Base-by-base conservation (phyloP, 139 green algal genomes). In the Pedinophyceae sp. region DNA sequence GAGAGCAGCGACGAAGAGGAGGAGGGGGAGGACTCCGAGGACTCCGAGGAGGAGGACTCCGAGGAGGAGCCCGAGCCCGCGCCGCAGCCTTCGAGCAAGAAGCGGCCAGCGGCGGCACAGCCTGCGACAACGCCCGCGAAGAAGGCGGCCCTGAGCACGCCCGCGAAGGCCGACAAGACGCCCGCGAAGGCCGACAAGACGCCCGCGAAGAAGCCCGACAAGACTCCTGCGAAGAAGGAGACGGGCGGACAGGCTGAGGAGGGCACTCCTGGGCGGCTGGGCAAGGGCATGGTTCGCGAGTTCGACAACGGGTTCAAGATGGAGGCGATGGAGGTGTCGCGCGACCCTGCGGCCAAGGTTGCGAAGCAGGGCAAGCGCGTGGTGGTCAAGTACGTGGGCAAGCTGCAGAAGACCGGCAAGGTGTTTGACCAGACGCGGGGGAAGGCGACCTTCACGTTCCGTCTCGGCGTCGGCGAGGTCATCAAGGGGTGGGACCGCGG, bases 401-500 rank as follows among this genome's bases (percentile, higher is more conserved):
- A 65, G 20, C 75, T 95, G n/a, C 73, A 78, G 57, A 64, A 24
- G 30, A 91, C 71, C 51, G 82, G 82, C 54, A 89, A 89, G 62
- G 66, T 92, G 10, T 95, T 95, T 59, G 87, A 95, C 68, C 52
- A 78, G 62, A 92, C 60, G 38, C 74, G 72, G 20, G 71, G 49
- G 57, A 61, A 59, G 25, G 56, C 73, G 49, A 72, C 76, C 27
- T 94, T 95, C 57, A 45, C 53, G 16, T 95, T 95, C 73, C 71
- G 86, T 17, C 64, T 94, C 13, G 86, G 86, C 67, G 59, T 70
- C 15, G 63, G 63, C 13, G 64, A 86, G 52, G 79, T 85, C 6
- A 86, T 91, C 57, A 86, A 86, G 57, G 84, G 80, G 4, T 94
- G 82, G 82, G 85, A 94, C 60, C 50, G 67, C 13, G 85, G 81